Evolutionary conservation across 192 early-diverging fungal species (phyloP), one percentile per base, ranked within the genome.

Genomic region (Backusella morwellensis): DNA sequence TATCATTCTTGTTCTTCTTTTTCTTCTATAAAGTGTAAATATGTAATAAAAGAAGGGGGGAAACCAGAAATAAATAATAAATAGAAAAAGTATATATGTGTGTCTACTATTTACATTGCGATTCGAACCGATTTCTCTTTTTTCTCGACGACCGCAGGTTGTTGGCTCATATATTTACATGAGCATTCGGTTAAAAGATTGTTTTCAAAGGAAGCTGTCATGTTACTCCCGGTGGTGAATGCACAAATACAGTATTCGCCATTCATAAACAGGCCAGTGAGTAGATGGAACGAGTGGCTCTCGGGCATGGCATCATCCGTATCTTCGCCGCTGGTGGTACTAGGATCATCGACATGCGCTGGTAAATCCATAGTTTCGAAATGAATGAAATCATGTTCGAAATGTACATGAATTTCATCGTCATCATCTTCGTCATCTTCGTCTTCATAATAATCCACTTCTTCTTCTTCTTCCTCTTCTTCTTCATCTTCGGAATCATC

Each of bases 401-500:
- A 63, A 12, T 63, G 56, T 4, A 63, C 56, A 63, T 63, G 8
- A 26, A 29, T 29, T 29, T 63, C 56, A 26, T 44, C 40, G 2
- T 72, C 70, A 17, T 41, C 38, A 15, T 75, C 38, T 56, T 23
- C 54, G 21, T 68, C 29, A n/a, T 72, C 70, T 50, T 72, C 70
- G 7, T 72, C 70, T 50, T 72, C 70, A 6, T 40, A 40, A 12
- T 40, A 40, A 11, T 40, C 11, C 38, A 29, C 66, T 35, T 29
- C 70, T 32, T 71, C 70, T 42, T 71, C 69, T 14, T 41, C 36
- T 70, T 42, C 40, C 0, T 71, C 70, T 11, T 41, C 42, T 6
- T 44, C 77, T 32, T 77, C 71, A 4, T 82, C 77, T 23, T 74
- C 75, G 11, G 38, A 40, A 40, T 40, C 38, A 2, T 83, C 82